Base-by-base conservation (phyloP, 768 basidiomycete species). In the Amanita rubescens region DNA sequence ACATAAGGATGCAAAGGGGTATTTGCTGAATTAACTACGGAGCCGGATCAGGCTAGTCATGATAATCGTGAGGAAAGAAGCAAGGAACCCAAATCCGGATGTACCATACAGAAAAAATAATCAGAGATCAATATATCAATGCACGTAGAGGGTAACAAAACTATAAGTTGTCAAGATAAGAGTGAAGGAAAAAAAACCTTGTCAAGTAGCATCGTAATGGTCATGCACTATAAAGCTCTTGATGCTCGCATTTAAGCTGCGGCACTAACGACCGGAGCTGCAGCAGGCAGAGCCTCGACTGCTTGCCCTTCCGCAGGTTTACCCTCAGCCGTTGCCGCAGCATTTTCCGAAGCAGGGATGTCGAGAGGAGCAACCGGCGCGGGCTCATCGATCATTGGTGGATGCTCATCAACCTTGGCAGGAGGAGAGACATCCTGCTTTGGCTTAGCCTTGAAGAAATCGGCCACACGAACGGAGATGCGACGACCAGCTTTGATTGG, bases 341-440 rank as follows among this genome's bases (percentile, higher is more conserved):
- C 59, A 14, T 73, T 63, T 59, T 79, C 79, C 19, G 76, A 70
- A 17, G 83, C 84, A 34, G 88, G 84, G 67, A 87, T 79, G 74
- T 91, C 90, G 59, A 94, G 75, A 55, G 92, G 91, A 51, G 88
- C 90, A 58, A 93, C 81, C 10, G 86, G 86, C 27, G 78, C 62
- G 46, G 88, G 89, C 71, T 89, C 83, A 47, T 91, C 92, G 60
- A 94, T 87, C 76, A 84, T 83, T 59, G 92, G 91, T 35, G 92
- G 90, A 67, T 90, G 77, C 75, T 92, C 89, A 58, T 91, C 86
- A 54, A 93, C 88, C 77, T 91, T 93, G 43, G 89, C 76, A 53
- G 90, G 81, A 5, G 83, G 65, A 10, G 76, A 64, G 33, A 82
- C 79, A 64, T 88, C 85, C 12, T 71, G 60, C 71, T 82, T 88